Evolutionary conservation across 2,329 filamentous ascomycete species (phyloP).

Genomic region (Pyricularia pennisetigena): DNA sequence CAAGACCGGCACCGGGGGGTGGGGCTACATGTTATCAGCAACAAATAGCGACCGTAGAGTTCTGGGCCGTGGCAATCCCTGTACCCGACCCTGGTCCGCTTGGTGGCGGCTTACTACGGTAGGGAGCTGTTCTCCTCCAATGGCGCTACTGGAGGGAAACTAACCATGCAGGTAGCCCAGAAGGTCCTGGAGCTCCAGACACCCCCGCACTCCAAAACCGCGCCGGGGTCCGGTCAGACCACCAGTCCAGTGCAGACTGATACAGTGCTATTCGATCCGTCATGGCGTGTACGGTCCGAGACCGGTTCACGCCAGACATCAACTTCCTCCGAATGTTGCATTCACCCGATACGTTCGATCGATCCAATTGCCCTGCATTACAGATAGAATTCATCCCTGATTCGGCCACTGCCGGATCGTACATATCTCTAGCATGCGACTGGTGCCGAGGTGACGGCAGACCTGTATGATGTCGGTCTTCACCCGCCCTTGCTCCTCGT

Average conservation of each 20-base stretch:
- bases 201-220: not conserved
- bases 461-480: constrained; percentile 9
- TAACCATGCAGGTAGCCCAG: not conserved
- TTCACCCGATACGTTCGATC: not conserved
- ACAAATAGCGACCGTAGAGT: constrained; percentile 13
- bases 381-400: not conserved
- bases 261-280: not conserved
- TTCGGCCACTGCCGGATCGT: not conserved
- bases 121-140: not conserved
- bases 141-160: not conserved
- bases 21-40: constrained; percentile 14
- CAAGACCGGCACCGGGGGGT: not conserved
- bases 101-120: not conserved
- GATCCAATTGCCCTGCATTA: not conserved
- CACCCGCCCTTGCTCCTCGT: constrained; percentile 8
- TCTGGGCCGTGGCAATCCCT: not conserved
- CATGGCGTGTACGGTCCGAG: not conserved
- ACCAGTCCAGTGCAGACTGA: not conserved
- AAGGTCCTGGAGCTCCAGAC: not conserved
- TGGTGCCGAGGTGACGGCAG: not conserved
- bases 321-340: not conserved
- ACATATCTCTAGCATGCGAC: not conserved
- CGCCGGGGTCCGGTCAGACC: not conserved
- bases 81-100: not conserved
- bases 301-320: not conserved